Conservation (phyloP, 129 eudicot species). For the Centella asiatica region DNA sequence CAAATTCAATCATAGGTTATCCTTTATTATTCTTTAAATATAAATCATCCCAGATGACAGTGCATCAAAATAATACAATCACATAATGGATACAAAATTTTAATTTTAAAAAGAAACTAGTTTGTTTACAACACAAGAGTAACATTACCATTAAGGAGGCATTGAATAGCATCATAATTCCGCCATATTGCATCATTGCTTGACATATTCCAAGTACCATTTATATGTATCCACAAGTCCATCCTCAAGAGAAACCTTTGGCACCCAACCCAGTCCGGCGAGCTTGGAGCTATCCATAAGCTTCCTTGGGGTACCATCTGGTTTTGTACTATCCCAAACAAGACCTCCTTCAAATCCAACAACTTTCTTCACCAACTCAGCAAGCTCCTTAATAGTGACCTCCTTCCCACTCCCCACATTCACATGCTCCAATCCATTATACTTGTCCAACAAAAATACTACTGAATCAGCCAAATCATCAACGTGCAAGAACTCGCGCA, state of each 20-base stretch:
- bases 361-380: constrained; percentile 86
- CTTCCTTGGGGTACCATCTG: constrained; percentile 99
- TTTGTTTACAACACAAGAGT: neutral
- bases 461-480: constrained; percentile 90
- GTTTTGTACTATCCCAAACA: constrained; percentile 79
- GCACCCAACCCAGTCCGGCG: constrained; percentile 68
- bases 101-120: neutral
- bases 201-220: constrained; percentile 73
- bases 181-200: constrained; percentile 20
- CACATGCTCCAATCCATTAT: constrained; percentile 81
- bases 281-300: constrained; percentile 88
- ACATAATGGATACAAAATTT: neutral
- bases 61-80: neutral
- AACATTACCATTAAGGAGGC: constrained; percentile 10
- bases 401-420: constrained; percentile 98
- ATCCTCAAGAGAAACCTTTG: constrained; percentile 68
- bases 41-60: neutral
- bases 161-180: too few relatives aligned
- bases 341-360: constrained; percentile 83
- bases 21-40: too few relatives aligned
- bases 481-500: constrained; percentile 89
- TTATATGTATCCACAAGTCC: constrained; percentile 84
- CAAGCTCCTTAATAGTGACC: constrained; percentile 84
- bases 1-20: too few relatives aligned
- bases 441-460: constrained; percentile 71